These are phyloP conservation scores for Elaphomyces granulatus DNA, from an alignment of 495 filamentous ascomycete species.

Conservation along the genomic window DNA sequence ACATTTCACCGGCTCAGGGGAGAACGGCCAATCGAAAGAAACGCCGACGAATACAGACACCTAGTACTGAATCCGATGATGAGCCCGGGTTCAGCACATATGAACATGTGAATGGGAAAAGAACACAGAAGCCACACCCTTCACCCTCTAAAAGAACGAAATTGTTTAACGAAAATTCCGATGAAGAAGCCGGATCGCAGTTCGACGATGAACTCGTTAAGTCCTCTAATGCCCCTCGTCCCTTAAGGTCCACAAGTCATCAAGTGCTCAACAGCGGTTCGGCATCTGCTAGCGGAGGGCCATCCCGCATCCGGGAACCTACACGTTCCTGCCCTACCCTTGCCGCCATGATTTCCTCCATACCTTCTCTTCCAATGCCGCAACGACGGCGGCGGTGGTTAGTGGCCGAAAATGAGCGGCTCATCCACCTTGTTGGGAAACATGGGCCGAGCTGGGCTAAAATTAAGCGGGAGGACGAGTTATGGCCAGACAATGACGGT, in stretches of 20 bases:
- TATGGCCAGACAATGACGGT: slow-evolving; percentile 10
- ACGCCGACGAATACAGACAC: neutral
- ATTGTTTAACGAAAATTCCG: no score
- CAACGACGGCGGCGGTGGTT: slow-evolving; percentile 9
- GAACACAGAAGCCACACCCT: slow-evolving; percentile 16
- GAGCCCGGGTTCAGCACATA: slow-evolving; percentile 3
- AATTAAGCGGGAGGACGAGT: slow-evolving; percentile 17
- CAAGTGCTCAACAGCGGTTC: no score
- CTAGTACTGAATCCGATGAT: slow-evolving; percentile 1
- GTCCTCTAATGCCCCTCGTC: no score
- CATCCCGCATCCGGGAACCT: neutral
- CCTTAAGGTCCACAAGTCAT: no score
- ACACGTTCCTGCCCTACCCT: neutral
- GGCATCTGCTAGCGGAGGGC: no score
- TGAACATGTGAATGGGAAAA: slow-evolving; percentile 5
- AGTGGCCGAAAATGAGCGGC: slow-evolving; percentile 15
- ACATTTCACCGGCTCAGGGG: slow-evolving; percentile 1
- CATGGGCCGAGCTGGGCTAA: slow-evolving; percentile 14
- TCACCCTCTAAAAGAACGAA: slow-evolving; percentile 4
- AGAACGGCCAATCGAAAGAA: slow-evolving; percentile 6
- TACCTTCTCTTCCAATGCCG: no score
- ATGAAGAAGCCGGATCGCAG: neutral
- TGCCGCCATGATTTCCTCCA: no score
- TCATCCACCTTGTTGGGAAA: slow-evolving; percentile 15
- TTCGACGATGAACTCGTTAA: neutral